Base-by-base conservation (phyloP, 768 basidiomycete genomes). In the Trametopsis cervina region DNA sequence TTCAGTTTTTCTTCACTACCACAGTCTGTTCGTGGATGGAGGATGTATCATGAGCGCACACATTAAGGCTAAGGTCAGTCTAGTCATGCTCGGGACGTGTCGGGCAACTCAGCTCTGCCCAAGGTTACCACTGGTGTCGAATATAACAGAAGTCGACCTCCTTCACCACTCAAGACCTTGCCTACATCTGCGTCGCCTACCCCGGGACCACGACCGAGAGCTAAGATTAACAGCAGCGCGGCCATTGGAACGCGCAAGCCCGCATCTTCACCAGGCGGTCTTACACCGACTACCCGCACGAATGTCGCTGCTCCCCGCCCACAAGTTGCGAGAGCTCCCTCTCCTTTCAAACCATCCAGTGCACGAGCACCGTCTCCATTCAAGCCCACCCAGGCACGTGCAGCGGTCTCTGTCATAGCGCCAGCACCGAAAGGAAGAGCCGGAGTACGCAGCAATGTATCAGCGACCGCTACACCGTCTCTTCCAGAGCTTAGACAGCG, bases 161-260 rank as follows among this genome's bases (percentile, higher is more conserved):
- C 62, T 9, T 82, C 80, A 7, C 77, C 77, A 13, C 59, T 64
- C 51, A 78, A 75, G 58, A 53, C 58, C 56, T 57, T 59, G 10
- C 41, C 57, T 1, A 51, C 60, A 15, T 56, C 60, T 1, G 57
- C 60, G 20, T 58, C 69, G 0, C 62, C 63, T 1, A 50, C 61
- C 4, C 52, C 62, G 10, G 53, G 56, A 37, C 55, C 66, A 35
- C 62, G 76, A 47, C 77, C 80, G 12, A 83, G 70, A 59, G 81
- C 78, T 49, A 85, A 81, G 63, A 69, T 85, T 33, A 83, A 78
- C 56, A 73, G 67, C 51, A 77, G 69, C 54, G 77, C 77, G 12
- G 60, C 51, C 29, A 53, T 62, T n/a, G 47, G 54, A 9, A 40
- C 53, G 11, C 54, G 60, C 41, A 64, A 61, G 51, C 50, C 35